Evolutionary conservation across 1,284 basidiomycete species (phyloP).

Genomic region (Sphaerobolus stellatus): DNA sequence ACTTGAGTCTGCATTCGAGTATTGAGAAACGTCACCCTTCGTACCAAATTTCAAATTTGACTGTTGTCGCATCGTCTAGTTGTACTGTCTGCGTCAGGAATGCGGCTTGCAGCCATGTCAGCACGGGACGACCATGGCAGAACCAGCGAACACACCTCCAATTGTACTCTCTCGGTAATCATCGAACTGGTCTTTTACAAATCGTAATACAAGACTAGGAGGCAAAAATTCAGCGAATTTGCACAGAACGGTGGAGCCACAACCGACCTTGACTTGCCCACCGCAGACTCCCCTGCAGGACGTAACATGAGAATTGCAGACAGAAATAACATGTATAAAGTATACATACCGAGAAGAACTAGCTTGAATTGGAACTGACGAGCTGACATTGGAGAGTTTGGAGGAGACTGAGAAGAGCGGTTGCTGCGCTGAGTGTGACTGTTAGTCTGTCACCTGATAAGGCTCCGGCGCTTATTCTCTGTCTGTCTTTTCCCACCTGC

Average conservation of each 20-base stretch:
- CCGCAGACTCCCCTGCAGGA: conserved; percentile 85
- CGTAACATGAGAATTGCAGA: conserved; percentile 8
- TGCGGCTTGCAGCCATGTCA: conserved; percentile 59
- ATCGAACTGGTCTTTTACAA: conserved; percentile 97
- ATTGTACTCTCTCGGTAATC: conserved; percentile 94
- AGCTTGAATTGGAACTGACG: conserved; percentile 89
- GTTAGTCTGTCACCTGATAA: no score
- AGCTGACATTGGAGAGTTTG: conserved; percentile 54
- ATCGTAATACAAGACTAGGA: conserved; percentile 84
- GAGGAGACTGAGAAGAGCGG: conserved; percentile 13
- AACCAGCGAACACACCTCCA: conserved; percentile 55
- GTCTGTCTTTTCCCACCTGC: conserved; percentile 12
- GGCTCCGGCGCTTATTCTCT: no score
- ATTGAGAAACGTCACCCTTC: conserved; percentile 35
- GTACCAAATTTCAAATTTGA: conserved; percentile 98
- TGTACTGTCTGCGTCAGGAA: conserved; percentile 96
- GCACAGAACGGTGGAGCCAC: conserved; percentile 10
- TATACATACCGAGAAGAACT: conserved; percentile 82
- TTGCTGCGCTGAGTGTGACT: conserved; percentile 3
- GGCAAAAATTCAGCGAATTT: not conserved
- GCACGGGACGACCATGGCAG: conserved; percentile 20
- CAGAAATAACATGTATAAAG: not conserved
- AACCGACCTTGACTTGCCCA: conserved; percentile 88
- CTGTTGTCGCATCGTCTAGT: conserved; percentile 84
- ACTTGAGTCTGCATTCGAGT: not conserved